These are phyloP conservation scores for Pouteria glomerata DNA, from an alignment of 148 eudicot species.

Conservation along the genomic window DNA sequence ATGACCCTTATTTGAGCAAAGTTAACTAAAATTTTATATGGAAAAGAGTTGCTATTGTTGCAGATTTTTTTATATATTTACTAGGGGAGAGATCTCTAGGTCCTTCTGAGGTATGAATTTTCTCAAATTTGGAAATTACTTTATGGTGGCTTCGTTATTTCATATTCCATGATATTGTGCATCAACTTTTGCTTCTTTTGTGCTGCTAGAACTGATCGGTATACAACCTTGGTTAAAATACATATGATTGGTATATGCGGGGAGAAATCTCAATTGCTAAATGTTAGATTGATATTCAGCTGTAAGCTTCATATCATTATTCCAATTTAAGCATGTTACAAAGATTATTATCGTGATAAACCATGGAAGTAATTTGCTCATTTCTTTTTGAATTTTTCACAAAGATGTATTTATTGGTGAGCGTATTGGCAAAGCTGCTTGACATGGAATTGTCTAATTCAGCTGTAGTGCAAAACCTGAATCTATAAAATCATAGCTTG, in stretches of 20 bases:
- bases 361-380: neutral
- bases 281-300: neutral
- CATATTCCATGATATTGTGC: too few species aligned
- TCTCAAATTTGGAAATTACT: too few species aligned
- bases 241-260: neutral
- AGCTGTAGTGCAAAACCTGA: neutral
- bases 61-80: too few species aligned
- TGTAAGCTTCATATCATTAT: neutral
- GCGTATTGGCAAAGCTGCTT: neutral
- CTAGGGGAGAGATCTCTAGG: too few species aligned
- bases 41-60: too few species aligned
- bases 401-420: neutral
- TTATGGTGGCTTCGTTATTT: too few species aligned
- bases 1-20: too few species aligned
- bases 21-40: too few species aligned
- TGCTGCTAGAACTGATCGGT: too few species aligned
- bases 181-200: too few species aligned
- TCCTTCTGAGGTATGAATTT: too few species aligned
- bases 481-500: neutral
- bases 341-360: conserved; percentile 12
- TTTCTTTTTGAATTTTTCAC: neutral
- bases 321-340: too few species aligned
- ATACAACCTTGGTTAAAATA: neutral
- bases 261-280: neutral
- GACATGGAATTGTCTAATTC: conserved; percentile 1